Evolutionary conservation across 1,284 basidiomycete genomes (phyloP).

Genomic region (Malassezia globosa): DNA sequence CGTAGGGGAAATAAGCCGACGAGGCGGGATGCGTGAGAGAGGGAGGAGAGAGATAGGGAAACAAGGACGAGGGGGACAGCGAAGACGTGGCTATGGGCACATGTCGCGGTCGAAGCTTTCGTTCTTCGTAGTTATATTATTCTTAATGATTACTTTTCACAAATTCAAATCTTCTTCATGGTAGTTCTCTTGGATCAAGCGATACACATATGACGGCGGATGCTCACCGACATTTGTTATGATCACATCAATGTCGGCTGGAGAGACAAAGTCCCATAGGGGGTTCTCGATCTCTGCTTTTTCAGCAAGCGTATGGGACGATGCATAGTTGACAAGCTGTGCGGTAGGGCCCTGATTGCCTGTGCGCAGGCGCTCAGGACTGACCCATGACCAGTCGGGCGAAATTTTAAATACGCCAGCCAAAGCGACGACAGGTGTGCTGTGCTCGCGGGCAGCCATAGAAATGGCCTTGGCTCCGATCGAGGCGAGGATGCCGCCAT

Average conservation of each 20-base stretch:
- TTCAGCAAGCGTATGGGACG: conserved; percentile 54
- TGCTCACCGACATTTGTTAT: conserved; percentile 68
- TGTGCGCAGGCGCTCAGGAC: conserved; percentile 18
- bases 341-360: conserved; percentile 53
- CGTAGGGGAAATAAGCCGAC: neutral
- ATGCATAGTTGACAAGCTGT: conserved; percentile 54
- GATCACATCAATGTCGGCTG: conserved; percentile 81
- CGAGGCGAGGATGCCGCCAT: conserved; percentile 83
- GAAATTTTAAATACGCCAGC: conserved; percentile 93
- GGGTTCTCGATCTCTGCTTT: conserved; percentile 82
- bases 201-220: conserved; percentile 44
- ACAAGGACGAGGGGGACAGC: too few species aligned
- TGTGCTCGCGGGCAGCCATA: conserved; percentile 78
- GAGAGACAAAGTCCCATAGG: conserved; percentile 84
- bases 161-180: conserved; percentile 29
- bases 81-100: too few species aligned
- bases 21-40: too few species aligned
- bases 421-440: conserved; percentile 84
- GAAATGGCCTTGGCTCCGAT: conserved; percentile 73
- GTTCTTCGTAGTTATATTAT: too few species aligned
- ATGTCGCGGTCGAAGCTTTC: too few species aligned
- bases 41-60: too few species aligned
- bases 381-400: conserved; percentile 70
- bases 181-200: conserved; percentile 46
- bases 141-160: too few species aligned